Evolutionary conservation across 2,329 filamentous ascomycete species (phyloP).

Genomic region (Allantophomopsis lycopodina): DNA sequence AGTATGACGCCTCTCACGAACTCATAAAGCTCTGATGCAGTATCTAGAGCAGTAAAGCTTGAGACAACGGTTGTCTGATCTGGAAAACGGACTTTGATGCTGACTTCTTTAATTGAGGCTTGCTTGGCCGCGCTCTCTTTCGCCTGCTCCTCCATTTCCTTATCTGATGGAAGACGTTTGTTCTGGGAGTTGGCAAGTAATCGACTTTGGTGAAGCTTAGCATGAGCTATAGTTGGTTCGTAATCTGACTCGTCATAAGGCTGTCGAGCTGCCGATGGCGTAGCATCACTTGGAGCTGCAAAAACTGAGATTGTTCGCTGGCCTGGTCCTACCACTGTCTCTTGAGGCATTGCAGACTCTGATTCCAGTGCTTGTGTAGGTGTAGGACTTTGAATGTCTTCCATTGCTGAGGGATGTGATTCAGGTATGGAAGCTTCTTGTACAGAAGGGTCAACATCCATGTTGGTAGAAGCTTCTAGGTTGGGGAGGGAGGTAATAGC

Average conservation of each 20-base stretch:
- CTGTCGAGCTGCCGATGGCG: constrained; percentile 59
- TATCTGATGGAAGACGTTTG: constrained; percentile 67
- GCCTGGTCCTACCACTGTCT: constrained; percentile 9
- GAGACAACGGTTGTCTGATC: constrained; percentile 70
- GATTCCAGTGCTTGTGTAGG: constrained; percentile 1
- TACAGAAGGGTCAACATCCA: not conserved
- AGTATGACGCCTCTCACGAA: constrained; percentile 64
- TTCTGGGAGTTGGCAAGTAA: constrained; percentile 53
- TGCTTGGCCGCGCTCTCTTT: constrained; percentile 51
- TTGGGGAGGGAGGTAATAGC: constrained; percentile 7
- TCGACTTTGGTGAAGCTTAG: constrained; percentile 57
- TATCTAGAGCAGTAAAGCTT: constrained; percentile 54
- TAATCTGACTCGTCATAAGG: constrained; percentile 63
- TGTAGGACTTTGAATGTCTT: constrained; percentile 1
- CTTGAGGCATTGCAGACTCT: constrained; percentile 4
- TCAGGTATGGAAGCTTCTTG: not conserved
- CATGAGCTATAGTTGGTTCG: constrained; percentile 61
- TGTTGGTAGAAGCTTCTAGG: constrained; percentile 1
- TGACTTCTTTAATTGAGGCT: constrained; percentile 51
- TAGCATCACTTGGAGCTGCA: constrained; percentile 59
- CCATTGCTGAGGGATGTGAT: constrained; percentile 2
- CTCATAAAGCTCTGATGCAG: constrained; percentile 57
- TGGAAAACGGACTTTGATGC: constrained; percentile 74
- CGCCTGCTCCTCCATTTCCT: constrained; percentile 61
- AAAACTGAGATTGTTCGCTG: constrained; percentile 54